Conservation (phyloP, 2,329 filamentous ascomycete species). For the Exophiala phaeomuriformis region DNA sequence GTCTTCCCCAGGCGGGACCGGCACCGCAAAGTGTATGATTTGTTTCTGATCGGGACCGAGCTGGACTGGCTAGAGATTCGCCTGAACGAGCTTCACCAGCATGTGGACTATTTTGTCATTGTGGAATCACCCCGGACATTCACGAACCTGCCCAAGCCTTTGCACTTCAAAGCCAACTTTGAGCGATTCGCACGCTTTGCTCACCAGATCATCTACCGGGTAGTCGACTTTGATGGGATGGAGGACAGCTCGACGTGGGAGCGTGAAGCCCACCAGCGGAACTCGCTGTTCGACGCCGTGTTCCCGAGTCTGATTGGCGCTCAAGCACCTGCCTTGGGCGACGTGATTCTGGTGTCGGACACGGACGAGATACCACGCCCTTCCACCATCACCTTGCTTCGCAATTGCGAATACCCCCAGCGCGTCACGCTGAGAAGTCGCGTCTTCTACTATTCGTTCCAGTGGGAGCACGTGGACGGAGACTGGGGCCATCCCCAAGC, state of each 20-base stretch:
- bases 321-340: conserved; percentile 41
- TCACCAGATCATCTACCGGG: conserved; percentile 55
- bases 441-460: conserved; percentile 55
- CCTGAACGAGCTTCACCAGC: conserved; percentile 49
- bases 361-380: conserved; percentile 55
- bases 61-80: conserved; percentile 61
- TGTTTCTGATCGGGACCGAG: conserved; percentile 57
- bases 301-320: conserved; percentile 43
- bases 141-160: conserved; percentile 49
- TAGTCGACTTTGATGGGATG: conserved; percentile 34
- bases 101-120: conserved; percentile 60
- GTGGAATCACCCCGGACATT: conserved; percentile 55
- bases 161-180: conserved; percentile 49
- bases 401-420: conserved; percentile 47
- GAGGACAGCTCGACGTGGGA: conserved; percentile 37
- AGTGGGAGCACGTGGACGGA: conserved; percentile 42
- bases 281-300: conserved; percentile 53
- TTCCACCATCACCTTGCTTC: conserved; percentile 43
- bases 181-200: conserved; percentile 47
- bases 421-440: conserved; percentile 47
- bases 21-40: conserved; percentile 52
- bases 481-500: conserved; percentile 56
- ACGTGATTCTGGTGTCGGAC: conserved; percentile 54
- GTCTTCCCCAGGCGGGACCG: conserved; percentile 16
- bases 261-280: conserved; percentile 48